Base-by-base conservation (phyloP, 176 grass and related monocot species). In the Oryza glumipatula region DNA sequence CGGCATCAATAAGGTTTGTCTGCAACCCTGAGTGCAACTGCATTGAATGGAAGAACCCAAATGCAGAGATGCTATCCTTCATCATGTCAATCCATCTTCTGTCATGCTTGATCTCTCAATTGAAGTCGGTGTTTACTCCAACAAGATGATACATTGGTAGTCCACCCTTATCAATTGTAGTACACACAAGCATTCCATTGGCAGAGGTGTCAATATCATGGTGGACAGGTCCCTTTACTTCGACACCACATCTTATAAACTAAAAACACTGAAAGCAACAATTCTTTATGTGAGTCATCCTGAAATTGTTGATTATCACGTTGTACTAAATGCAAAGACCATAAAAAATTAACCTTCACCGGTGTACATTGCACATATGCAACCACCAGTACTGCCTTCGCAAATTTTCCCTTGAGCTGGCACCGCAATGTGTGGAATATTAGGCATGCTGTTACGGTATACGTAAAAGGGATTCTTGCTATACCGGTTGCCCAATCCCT, bases 391-490 rank as follows among this genome's bases (percentile, higher is more conserved):
- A 3, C 58, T 72, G 11, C 51, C 68, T 9, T 44, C 80, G 61
- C 35, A 82, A 28, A 82, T 26, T 13, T 11, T 12, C 19, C 43
- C 68, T 30, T 82, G 4, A 12, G 0, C 1, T 28, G 67, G 67
- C 33, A 43, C 4, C 1, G 1, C 2, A 71, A 71, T 71, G 15
- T 21, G 48, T 56, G 67, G 79, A 71, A 81, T 67, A 58, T 48
- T 7, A 28, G n/a, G 67, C 79, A 81, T 70, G 48, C 48, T 71
- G 39, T 81, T 81, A 36, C 48, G 67, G 49, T 82, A 71, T 60
- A 47, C 79, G 38, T 39, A 71, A 4, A 10, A 33, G 7, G 0
- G 11, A 0, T 10, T 17, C 8, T 19, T 60, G n/a, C 7, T n/a
- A 60, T 24, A 11, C 0, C 1, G 10, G 21, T 19, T 17, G 12